phyloP scores from a whole-genome alignment of 129 eudicot species.

The Tanacetum coccineum region DNA sequence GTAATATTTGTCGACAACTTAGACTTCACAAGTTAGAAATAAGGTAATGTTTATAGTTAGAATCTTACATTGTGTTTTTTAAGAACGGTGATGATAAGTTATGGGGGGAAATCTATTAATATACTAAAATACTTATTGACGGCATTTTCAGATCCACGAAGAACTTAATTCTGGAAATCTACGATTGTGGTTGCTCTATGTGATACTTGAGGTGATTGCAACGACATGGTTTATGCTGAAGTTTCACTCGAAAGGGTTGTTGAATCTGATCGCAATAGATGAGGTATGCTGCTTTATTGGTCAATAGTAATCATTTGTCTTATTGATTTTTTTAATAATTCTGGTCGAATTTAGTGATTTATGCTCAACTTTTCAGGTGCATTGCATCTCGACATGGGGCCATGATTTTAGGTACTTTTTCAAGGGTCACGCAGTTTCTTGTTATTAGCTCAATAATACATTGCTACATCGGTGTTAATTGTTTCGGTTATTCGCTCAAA shows the following conservation, averaged over 20 bases:
- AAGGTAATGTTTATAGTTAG: slow-evolving; percentile 43
- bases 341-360: slow-evolving; percentile 11
- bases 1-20: slow-evolving; percentile 88
- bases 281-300: slow-evolving; percentile 50
- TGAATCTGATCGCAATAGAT: slow-evolving; percentile 84
- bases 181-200: slow-evolving; percentile 75
- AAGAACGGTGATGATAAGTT: neutral
- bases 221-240: slow-evolving; percentile 75
- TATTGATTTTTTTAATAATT: neutral
- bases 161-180: slow-evolving; percentile 93
- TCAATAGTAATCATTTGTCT: too few species aligned
- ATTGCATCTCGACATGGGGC: slow-evolving; percentile 97
- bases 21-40: slow-evolving; percentile 63
- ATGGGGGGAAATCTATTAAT: neutral
- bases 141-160: slow-evolving; percentile 55
- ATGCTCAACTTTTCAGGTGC: slow-evolving; percentile 59
- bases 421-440: slow-evolving; percentile 3
- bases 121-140: neutral
- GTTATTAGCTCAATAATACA: slow-evolving; percentile 5
- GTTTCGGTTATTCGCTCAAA: slow-evolving; percentile 7
- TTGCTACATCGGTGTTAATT: neutral
- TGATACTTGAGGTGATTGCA: slow-evolving; percentile 94
- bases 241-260: slow-evolving; percentile 71
- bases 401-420: slow-evolving; percentile 79
- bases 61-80: neutral